These are phyloP conservation scores for Suillus subaureus DNA, from an alignment of 768 basidiomycete genomes.

Conservation along the genomic window DNA sequence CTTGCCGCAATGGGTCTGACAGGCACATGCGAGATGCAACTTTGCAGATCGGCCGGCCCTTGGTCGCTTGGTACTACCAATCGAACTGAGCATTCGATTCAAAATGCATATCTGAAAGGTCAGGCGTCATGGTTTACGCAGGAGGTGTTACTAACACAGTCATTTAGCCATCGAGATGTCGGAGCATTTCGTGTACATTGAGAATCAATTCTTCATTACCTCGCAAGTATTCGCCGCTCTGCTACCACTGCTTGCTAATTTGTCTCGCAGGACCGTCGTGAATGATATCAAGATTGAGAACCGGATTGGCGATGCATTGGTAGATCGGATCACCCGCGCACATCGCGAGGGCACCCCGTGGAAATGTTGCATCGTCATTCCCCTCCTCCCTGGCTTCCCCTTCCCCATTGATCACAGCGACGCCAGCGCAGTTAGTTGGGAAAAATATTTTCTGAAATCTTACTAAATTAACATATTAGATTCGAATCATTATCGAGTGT, in stretches of 20 bases:
- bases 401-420: conserved; percentile 92
- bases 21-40: conserved; percentile 96
- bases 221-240: conserved; percentile 54
- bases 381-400: conserved; percentile 90
- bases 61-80: conserved; percentile 95
- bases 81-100: conserved; percentile 87
- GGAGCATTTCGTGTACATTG: conserved; percentile 98
- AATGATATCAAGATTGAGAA: conserved; percentile 90
- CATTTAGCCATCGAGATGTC: conserved; percentile 83
- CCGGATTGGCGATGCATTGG: conserved; percentile 91
- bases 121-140: conserved; percentile 9
- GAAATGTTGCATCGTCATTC: conserved; percentile 93
- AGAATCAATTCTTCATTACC: conserved; percentile 91
- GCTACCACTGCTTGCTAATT: conserved; percentile 1
- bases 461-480: conserved; percentile 42
- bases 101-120: conserved; percentile 94
- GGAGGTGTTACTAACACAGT: conserved; percentile 2
- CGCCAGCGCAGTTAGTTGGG: conserved; percentile 76
- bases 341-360: conserved; percentile 79
- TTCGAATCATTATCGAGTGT: conserved; percentile 94
- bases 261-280: conserved; percentile 64
- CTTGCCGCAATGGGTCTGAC: conserved; percentile 79
- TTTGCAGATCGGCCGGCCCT: conserved; percentile 91
- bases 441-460: neutral
- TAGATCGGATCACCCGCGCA: conserved; percentile 87